Conservation (phyloP, 805 yeast species). For the Candida taoyuanica region DNA sequence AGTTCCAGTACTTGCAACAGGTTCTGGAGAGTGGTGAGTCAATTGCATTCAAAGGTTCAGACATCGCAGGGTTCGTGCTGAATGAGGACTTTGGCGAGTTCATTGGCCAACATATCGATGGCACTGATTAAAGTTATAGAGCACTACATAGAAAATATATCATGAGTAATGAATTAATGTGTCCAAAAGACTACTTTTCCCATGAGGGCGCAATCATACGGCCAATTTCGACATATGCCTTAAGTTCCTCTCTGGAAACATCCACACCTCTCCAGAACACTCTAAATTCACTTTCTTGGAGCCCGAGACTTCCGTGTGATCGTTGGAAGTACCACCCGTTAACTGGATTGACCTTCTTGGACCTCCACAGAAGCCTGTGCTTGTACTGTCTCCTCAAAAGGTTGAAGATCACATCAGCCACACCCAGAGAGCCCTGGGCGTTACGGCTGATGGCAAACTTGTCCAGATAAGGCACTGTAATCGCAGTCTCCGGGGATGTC, state of each 20-base stretch:
- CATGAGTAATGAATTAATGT: neutral
- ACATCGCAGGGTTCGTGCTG: conserved; percentile 40
- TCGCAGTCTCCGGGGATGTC: conserved; percentile 21
- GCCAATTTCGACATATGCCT: conserved; percentile 50
- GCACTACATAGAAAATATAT: too few species aligned
- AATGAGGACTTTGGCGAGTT: conserved; percentile 42
- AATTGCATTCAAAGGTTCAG: conserved; percentile 38
- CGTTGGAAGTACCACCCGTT: conserved; percentile 98
- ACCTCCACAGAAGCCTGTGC: conserved; percentile 80
- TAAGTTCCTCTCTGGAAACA: conserved; percentile 32
- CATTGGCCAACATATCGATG: conserved; percentile 43
- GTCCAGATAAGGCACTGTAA: conserved; percentile 72
- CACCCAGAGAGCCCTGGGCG: conserved; percentile 87
- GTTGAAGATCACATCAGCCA: conserved; percentile 91
- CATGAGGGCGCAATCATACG: conserved; percentile 53
- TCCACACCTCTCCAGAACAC: conserved; percentile 40
- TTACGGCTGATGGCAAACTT: conserved; percentile 85
- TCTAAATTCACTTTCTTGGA: conserved; percentile 37
- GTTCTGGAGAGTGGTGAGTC: conserved; percentile 27
- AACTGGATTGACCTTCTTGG: conserved; percentile 80
- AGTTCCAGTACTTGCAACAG: conserved; percentile 33
- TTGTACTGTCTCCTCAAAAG: conserved; percentile 59
- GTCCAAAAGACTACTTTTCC: conserved; percentile 11
- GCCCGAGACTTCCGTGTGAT: conserved; percentile 60
- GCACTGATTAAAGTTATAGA: conserved; percentile 31